Base-by-base conservation (phyloP, 2,329 filamentous ascomycete genomes). In the Beauveria asiatica region DNA sequence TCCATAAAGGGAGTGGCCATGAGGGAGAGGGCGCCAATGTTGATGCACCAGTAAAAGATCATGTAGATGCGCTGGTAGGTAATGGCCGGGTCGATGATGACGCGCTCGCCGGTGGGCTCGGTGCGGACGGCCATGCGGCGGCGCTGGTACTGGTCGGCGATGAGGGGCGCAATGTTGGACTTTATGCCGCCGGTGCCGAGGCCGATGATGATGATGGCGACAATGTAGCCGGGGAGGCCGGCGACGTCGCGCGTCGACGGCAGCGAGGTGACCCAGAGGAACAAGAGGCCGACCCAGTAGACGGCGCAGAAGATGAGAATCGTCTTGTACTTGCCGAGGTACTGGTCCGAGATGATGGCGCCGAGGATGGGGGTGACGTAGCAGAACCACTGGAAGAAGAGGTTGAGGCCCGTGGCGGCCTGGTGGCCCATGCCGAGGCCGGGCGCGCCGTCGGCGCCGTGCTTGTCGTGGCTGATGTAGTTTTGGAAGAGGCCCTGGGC, bases 1-100 rank as follows among this genome's bases (percentile, higher is more conserved):
- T 92, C 88, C 75, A 90, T 80, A 68, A 84, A 85, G 1, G 83
- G 83, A 0, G 85, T 90, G 7, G 82, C 84, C 65, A 90, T 79
- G 58, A 83, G 76, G 0, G 83, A 88, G 7, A 92, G 76, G 1
- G 85, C 83, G n/a, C 87, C 88, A 17, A 91, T 65, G 72, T 91
- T 90, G 69, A 90, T 89, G 73, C 83, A 87, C 70, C 80, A 79
- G 73, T 90, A 90, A 75, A 89, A 90, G 68, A 89, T 81, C 84
- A 85, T 88, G 76, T 88, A 89, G 63, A 89, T 84, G 52, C 84
- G 79, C 67, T 86, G 83, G 63, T 86, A 81, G 1, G 87, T 89
- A 59, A 88, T 76, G 44, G 81, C 77, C 0, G 86, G 85, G 65
- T 89, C 86, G 27, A 88, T 80, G 64, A 90, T 79, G 58, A 89